Base-by-base conservation (phyloP, 2,329 filamentous ascomycete genomes). In the Colletotrichum sp. region DNA sequence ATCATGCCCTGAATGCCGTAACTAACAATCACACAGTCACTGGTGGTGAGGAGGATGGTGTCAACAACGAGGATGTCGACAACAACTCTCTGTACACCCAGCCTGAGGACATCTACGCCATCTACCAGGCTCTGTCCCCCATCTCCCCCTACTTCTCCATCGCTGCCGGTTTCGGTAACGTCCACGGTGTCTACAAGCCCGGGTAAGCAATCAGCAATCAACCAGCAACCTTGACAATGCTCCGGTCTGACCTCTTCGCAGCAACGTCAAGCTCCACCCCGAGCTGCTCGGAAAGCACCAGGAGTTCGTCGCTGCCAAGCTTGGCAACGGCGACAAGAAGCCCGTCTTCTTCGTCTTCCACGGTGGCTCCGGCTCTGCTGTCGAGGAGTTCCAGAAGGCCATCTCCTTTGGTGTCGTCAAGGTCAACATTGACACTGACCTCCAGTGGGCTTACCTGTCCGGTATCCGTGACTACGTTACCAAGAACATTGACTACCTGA, bases 301-400 rank as follows among this genome's bases (percentile, higher is more conserved):
- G 90, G 91, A 90, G 79, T 95, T 94, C 87, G 95, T 98, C 86
- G 92, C 95, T 88, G 92, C 96, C 87, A 92, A 98, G 90, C 92
- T 93, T 79, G 87, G 88, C 80, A 88, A 91, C 82, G 89, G 91
- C 81, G 92, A 95, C 80, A 91, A 95, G 84, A 98, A 98, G 94
- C 97, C 97, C 81, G 95, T 99, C 84, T 99, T 96, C 93, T 95
- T 99, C 83, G 97, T 99, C 86, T 99, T 99, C 94, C 97, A 99
- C 92, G 97, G 97, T 83, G 97, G 97, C 82, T 98, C 95, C 79
- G 97, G 97, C 81, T 98, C 95, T 80, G 91, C 91, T 85, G 98
- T 98, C 90, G 88, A 95, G 81, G 97, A 99, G 89, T 99, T 95
- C 92, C 90, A 90, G 79, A 92, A 95, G 82, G 96, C 96, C 84